Percentiles rank a stretch among this genome's conserved stretches.
These are phyloP conservation scores for Penicillium sp. DNA, from an alignment of 2,329 filamentous ascomycete species.

Conservation along the genomic window DNA sequence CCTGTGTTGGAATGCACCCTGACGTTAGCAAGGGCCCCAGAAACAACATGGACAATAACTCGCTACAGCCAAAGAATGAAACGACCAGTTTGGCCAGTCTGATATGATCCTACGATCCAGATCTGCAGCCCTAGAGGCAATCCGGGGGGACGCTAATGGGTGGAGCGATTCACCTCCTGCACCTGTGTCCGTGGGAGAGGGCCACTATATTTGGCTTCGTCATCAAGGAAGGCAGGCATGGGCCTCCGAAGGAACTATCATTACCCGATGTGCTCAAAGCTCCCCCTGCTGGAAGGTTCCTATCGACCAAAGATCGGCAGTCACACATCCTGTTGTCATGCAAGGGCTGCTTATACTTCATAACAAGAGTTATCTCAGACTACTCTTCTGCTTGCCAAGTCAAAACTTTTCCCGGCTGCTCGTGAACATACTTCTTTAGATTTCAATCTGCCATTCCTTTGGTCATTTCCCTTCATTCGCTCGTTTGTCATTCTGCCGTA, in stretches of 20 bases:
- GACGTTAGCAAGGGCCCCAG: slow-evolving; percentile 19
- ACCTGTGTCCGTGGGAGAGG: no score
- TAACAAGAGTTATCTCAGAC: slow-evolving; percentile 5
- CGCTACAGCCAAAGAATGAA: no score
- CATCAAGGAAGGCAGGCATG: slow-evolving; percentile 13
- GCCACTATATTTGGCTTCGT: not conserved
- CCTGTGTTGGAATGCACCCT: slow-evolving; percentile 21
- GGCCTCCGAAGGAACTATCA: not conserved
- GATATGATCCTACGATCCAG: no score
- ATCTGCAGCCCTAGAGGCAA: no score
- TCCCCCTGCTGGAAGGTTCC: not conserved
- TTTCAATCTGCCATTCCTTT: slow-evolving; percentile 1
- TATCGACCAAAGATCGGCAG: slow-evolving; percentile 12
- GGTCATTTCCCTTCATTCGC: slow-evolving; percentile 5
- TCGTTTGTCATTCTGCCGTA: slow-evolving; percentile 5
- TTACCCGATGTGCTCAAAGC: not conserved
- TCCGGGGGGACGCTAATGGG: no score
- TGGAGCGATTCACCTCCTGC: no score
- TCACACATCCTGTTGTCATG: slow-evolving; percentile 10
- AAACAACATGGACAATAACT: not conserved
- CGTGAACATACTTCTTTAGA: slow-evolving; percentile 13
- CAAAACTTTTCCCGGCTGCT: not conserved
- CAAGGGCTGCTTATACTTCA: slow-evolving; percentile 15
- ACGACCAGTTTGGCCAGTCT: no score
- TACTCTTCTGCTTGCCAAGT: slow-evolving; percentile 1